Conservation (phyloP, 1,139 yeast genomes). For the Kodamaea sp. region DNA sequence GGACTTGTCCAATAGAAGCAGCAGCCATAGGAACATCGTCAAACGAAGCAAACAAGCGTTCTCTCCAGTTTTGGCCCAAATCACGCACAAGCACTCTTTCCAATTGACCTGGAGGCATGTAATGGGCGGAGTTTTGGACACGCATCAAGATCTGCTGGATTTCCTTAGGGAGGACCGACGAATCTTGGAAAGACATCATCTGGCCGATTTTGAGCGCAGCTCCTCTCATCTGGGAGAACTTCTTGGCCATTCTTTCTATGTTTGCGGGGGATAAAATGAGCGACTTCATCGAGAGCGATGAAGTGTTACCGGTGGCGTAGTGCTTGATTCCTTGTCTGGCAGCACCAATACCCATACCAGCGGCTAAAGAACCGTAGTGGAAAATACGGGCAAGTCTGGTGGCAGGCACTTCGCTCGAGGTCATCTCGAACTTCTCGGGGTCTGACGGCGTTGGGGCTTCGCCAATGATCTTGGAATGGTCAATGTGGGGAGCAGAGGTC, state of each 20-base stretch:
- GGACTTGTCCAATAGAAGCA: slow-evolving; percentile 97
- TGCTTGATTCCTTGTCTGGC: slow-evolving; percentile 77
- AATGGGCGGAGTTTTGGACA: slow-evolving; percentile 93
- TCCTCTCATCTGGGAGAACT: slow-evolving; percentile 93
- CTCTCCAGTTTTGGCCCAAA: slow-evolving; percentile 80
- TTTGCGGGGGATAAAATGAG: slow-evolving; percentile 77
- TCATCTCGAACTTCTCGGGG: slow-evolving; percentile 46
- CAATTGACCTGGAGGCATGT: slow-evolving; percentile 92
- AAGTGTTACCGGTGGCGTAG: slow-evolving; percentile 49
- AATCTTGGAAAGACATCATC: slow-evolving; percentile 91
- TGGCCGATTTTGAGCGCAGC: slow-evolving; percentile 97
- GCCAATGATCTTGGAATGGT: slow-evolving; percentile 8
- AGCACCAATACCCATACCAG: slow-evolving; percentile 86
- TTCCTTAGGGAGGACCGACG: slow-evolving; percentile 79
- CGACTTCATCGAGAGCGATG: slow-evolving; percentile 53
- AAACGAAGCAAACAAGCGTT: slow-evolving; percentile 64
- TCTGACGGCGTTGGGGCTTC: slow-evolving; percentile 26
- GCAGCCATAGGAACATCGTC: slow-evolving; percentile 95
- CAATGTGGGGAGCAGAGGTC: slow-evolving; percentile 18
- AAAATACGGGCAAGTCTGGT: slow-evolving; percentile 82
- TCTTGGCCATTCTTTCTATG: slow-evolving; percentile 83
- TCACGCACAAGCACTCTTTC: slow-evolving; percentile 73
- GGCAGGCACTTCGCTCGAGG: slow-evolving; percentile 78
- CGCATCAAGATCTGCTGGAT: slow-evolving; percentile 76
- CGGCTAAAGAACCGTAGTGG: slow-evolving; percentile 92